Evolutionary conservation across 2,329 filamentous ascomycete species (phyloP).

Genomic region (Colletotrichum sp.): DNA sequence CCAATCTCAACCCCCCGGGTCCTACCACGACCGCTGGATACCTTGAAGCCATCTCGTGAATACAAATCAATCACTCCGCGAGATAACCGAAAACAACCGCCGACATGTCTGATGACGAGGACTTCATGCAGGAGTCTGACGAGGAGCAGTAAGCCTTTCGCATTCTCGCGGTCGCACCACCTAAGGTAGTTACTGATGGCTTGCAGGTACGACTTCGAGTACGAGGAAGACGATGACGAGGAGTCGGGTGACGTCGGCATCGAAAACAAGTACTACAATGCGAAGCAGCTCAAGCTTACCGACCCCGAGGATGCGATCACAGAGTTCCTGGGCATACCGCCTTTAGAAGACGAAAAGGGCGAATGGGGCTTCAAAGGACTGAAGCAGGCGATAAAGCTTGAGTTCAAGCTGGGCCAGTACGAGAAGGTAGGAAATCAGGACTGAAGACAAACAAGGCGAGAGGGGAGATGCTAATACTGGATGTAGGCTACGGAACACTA

Average conservation of each 20-base stretch:
- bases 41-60: background rate
- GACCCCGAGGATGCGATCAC: conserved; percentile 88
- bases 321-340: conserved; percentile 89
- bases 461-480: background rate
- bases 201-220: conserved; percentile 88
- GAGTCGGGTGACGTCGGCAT: conserved; percentile 90
- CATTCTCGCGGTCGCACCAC: too few species aligned
- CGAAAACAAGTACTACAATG: conserved; percentile 99
- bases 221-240: conserved; percentile 90
- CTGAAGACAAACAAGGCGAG: background rate
- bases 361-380: conserved; percentile 99
- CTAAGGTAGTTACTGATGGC: conserved; percentile 14
- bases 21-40: background rate
- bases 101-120: conserved; percentile 57
- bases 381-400: conserved; percentile 97
- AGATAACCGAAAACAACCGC: background rate
- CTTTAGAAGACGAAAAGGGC: conserved; percentile 86
- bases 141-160: conserved; percentile 44
- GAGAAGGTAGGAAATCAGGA: conserved; percentile 63
- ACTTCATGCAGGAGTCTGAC: conserved; percentile 54
- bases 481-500: conserved; percentile 87
- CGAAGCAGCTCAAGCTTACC: conserved; percentile 90
- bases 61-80: background rate
- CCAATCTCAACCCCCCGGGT: background rate
- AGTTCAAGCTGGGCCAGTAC: conserved; percentile 91